Evolutionary conservation across 192 early-diverging fungal species (phyloP).

Genomic region (Coemansia erecta): DNA sequence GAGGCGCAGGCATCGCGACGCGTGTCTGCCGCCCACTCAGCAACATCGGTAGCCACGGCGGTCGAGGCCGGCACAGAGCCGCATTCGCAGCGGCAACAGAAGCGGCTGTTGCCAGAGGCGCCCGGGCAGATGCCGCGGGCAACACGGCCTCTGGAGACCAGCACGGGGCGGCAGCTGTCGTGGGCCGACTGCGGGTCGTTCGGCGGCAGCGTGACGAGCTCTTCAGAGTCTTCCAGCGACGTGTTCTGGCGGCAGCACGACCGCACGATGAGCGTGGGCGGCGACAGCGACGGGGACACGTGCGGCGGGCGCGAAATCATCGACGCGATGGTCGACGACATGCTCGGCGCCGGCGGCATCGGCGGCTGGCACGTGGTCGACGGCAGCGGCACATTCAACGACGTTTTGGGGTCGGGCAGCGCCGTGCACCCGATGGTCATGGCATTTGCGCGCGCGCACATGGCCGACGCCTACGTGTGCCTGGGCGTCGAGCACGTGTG

Average conservation of each 20-base stretch:
- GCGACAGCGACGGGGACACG: too few species aligned
- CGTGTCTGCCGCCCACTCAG: constrained; percentile 29
- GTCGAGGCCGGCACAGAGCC: constrained; percentile 3
- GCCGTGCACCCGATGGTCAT: constrained; percentile 39
- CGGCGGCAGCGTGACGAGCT: too few species aligned
- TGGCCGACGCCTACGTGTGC: constrained; percentile 17
- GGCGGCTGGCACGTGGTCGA: constrained; percentile 36
- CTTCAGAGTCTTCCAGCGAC: too few species aligned
- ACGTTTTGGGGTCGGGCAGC: constrained; percentile 25
- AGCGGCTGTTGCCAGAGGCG: neutral
- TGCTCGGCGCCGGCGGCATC: constrained; percentile 3
- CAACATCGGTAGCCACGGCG: constrained; percentile 32
- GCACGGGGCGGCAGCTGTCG: constrained; percentile 15
- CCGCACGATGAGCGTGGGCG: constrained; percentile 30
- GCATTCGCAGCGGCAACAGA: neutral
- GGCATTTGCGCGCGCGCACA: constrained; percentile 37
- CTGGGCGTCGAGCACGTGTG: constrained; percentile 45
- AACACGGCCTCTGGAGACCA: too few species aligned
- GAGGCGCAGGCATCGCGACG: neutral
- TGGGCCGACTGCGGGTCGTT: too few species aligned
- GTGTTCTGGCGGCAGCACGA: constrained; percentile 35
- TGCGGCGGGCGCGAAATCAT: constrained; percentile 13
- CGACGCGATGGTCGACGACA: constrained; percentile 44
- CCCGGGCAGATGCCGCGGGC: neutral
- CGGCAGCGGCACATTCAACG: constrained; percentile 41